A percentile compares a stretch with the other conserved stretches of the same genome.
Evolutionary conservation across 2,329 filamentous ascomycete genomes (phyloP).

Genomic region (Monosporascus ibericus): DNA sequence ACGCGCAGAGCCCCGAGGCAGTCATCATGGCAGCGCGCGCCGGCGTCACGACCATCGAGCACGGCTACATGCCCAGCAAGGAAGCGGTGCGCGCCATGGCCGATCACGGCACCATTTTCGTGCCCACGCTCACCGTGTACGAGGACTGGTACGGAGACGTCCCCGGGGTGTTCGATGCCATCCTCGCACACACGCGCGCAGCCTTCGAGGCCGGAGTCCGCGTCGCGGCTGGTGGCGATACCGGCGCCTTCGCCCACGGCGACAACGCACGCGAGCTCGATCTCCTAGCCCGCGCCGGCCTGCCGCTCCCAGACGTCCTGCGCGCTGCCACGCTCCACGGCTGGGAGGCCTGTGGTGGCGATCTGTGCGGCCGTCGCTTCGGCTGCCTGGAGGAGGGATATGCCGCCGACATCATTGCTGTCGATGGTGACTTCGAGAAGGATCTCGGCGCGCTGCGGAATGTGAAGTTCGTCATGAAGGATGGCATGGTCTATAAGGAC

Average conservation of each 20-base stretch:
- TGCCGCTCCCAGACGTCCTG: slow-evolving; percentile 43
- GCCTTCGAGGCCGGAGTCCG: slow-evolving; percentile 42
- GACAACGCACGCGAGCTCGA: slow-evolving; percentile 48
- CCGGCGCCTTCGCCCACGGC: slow-evolving; percentile 47
- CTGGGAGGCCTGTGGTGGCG: slow-evolving; percentile 49
- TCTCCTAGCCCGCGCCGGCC: slow-evolving; percentile 44
- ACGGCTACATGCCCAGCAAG: slow-evolving; percentile 31
- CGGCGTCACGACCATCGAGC: slow-evolving; percentile 43
- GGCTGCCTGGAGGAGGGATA: slow-evolving; percentile 44
- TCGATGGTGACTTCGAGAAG: slow-evolving; percentile 36
- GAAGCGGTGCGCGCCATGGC: slow-evolving; percentile 38
- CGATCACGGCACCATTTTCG: slow-evolving; percentile 39
- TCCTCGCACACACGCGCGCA: slow-evolving; percentile 34
- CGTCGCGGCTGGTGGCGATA: slow-evolving; percentile 48
- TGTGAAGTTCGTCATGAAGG: slow-evolving; percentile 53
- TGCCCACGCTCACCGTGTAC: slow-evolving; percentile 45
- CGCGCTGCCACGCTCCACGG: slow-evolving; percentile 44
- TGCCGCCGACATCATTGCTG: slow-evolving; percentile 45
- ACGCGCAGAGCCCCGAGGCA: slow-evolving; percentile 34
- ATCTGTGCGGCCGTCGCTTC: slow-evolving; percentile 44
- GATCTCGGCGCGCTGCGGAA: slow-evolving; percentile 37
- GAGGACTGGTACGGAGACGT: slow-evolving; percentile 25
- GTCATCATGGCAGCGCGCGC: slow-evolving; percentile 40
- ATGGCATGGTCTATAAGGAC: slow-evolving; percentile 43
- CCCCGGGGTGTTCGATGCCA: slow-evolving; percentile 19